phyloP scores from a whole-genome alignment of 306 rosid genomes.

The Gastrolobium villosum region DNA sequence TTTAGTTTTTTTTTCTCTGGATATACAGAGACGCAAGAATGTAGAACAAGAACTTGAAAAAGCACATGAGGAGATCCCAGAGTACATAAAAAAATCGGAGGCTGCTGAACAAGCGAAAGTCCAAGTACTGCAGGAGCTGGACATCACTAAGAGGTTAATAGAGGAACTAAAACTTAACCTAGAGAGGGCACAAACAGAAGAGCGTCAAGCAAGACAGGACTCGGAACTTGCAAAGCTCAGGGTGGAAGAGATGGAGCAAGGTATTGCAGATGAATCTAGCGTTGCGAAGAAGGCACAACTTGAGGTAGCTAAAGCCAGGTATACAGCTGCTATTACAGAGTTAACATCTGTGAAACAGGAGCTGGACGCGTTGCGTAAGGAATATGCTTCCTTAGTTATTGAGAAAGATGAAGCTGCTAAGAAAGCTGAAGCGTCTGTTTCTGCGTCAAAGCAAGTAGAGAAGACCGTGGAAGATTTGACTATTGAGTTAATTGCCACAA shows the following conservation, averaged over 20 bases:
- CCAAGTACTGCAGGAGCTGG: constrained; percentile 79
- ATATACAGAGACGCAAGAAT: constrained; percentile 74
- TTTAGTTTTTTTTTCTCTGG: constrained; percentile 39
- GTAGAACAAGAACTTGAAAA: constrained; percentile 90
- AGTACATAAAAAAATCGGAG: constrained; percentile 64
- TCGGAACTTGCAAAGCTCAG: constrained; percentile 94
- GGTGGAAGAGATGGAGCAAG: constrained; percentile 99
- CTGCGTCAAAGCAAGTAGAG: constrained; percentile 88
- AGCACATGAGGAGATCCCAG: constrained; percentile 78
- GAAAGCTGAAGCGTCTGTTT: constrained; percentile 76
- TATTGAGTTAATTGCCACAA: constrained; percentile 83
- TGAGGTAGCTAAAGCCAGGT: constrained; percentile 94
- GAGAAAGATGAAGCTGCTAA: constrained; percentile 71
- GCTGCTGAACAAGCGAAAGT: constrained; percentile 68
- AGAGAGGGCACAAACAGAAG: constrained; percentile 96
- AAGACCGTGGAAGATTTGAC: constrained; percentile 90
- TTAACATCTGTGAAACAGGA: constrained; percentile 75
- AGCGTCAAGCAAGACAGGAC: constrained; percentile 92
- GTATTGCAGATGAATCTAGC: constrained; percentile 92
- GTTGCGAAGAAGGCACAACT: constrained; percentile 97
- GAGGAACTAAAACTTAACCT: constrained; percentile 94
- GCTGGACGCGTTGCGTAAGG: constrained; percentile 70
- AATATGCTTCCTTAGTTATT: constrained; percentile 73
- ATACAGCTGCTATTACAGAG: constrained; percentile 77
- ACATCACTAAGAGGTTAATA: constrained; percentile 80